Evolutionary conservation across 2,329 filamentous ascomycete species (phyloP).

Genomic region (Scedosporium dehoogii): DNA sequence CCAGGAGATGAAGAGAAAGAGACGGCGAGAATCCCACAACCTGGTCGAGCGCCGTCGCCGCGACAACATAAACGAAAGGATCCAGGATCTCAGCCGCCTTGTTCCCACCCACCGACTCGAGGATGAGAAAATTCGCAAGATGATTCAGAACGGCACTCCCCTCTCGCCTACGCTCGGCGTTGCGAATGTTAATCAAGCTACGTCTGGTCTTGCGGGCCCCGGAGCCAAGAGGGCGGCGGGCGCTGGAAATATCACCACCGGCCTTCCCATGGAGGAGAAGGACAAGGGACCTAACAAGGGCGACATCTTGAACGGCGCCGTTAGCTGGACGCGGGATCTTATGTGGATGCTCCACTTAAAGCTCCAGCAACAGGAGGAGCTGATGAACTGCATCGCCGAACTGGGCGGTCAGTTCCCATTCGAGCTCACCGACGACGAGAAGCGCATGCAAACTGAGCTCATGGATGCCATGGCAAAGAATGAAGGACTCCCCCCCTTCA

Average conservation of each 20-base stretch:
- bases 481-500: conserved; percentile 56
- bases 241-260: conserved; percentile 79
- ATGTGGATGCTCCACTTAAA: conserved; percentile 96
- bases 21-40: conserved; percentile 90
- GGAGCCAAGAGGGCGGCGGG: conserved; percentile 69
- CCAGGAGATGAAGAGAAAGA: conserved; percentile 87
- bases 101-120: conserved; percentile 88
- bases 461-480: conserved; percentile 79
- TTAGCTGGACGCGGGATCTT: conserved; percentile 92
- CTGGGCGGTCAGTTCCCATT: conserved; percentile 71
- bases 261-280: conserved; percentile 88
- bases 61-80: conserved; percentile 98
- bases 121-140: conserved; percentile 93
- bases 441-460: conserved; percentile 89
- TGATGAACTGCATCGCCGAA: conserved; percentile 63
- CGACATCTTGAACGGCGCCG: conserved; percentile 92
- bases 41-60: conserved; percentile 87
- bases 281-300: conserved; percentile 99
- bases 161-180: conserved; percentile 73
- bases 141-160: conserved; percentile 84
- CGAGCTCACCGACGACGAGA: conserved; percentile 81
- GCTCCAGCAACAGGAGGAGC: conserved; percentile 79
- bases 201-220: conserved; percentile 77
- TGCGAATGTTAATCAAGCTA: conserved; percentile 63
- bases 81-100: conserved; percentile 89